phyloP scores from a whole-genome alignment of 768 basidiomycete genomes.

The Filobasidium wieringae region DNA sequence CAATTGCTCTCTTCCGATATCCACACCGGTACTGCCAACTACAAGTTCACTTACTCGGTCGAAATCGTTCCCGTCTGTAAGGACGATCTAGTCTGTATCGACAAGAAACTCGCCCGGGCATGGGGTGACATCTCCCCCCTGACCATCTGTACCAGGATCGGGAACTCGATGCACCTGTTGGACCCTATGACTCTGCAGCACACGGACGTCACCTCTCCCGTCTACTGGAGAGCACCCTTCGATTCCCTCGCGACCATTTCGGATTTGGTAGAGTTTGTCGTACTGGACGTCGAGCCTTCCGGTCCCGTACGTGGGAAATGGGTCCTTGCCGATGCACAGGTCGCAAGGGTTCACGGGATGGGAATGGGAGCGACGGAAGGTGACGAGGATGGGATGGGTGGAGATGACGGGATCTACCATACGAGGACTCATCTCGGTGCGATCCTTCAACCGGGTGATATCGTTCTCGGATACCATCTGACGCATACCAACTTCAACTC shows the following conservation, averaged over 20 bases:
- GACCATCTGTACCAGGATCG: slow-evolving; percentile 77
- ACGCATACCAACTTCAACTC: slow-evolving; percentile 88
- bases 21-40: slow-evolving; percentile 83
- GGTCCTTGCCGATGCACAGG: slow-evolving; percentile 78
- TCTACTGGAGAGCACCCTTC: slow-evolving; percentile 90
- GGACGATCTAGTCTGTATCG: slow-evolving; percentile 88
- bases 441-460: slow-evolving; percentile 86
- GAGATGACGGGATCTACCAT: slow-evolving; percentile 71
- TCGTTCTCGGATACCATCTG: slow-evolving; percentile 80
- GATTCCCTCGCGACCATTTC: slow-evolving; percentile 65
- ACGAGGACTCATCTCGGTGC: slow-evolving; percentile 93
- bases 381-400: slow-evolving; percentile 49
- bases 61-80: slow-evolving; percentile 96
- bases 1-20: slow-evolving; percentile 87
- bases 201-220: slow-evolving; percentile 61
- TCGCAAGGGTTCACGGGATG: slow-evolving; percentile 62
- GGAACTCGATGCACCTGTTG: slow-evolving; percentile 78
- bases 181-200: slow-evolving; percentile 77
- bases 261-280: slow-evolving; percentile 86
- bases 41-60: slow-evolving; percentile 94
- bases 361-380: slow-evolving; percentile 47
- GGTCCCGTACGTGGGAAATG: slow-evolving; percentile 59
- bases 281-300: slow-evolving; percentile 85
- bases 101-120: slow-evolving; percentile 64
- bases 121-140: slow-evolving; percentile 82